Percentiles rank a stretch among this genome's conserved stretches.
These are phyloP conservation scores for Pseudozyma thailandica DNA, from an alignment of 1,284 basidiomycete genomes.

Conservation along the genomic window DNA sequence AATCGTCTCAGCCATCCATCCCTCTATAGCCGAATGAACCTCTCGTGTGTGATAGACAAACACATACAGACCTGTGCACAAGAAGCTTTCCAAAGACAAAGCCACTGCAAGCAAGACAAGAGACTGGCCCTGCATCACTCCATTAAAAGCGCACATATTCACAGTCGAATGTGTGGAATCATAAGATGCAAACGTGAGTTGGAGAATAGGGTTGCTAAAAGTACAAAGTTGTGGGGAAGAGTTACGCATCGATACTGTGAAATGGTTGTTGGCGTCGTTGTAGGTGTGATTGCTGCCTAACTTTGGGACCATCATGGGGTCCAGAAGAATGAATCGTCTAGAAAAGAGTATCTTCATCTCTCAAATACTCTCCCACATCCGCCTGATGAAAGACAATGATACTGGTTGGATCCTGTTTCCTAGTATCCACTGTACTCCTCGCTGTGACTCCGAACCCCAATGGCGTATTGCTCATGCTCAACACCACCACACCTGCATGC, in stretches of 20 bases:
- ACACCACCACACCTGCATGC: constrained; percentile 97
- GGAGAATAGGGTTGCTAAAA: constrained; percentile 16
- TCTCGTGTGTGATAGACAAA: too few relatives aligned
- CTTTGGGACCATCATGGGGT: not conserved
- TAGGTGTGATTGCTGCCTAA: too few relatives aligned
- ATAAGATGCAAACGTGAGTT: not conserved
- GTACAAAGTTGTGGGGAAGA: constrained; percentile 19
- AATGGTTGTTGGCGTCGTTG: too few relatives aligned
- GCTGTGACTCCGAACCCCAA: constrained; percentile 95
- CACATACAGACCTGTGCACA: too few relatives aligned
- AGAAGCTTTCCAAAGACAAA: too few relatives aligned
- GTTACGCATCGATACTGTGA: too few relatives aligned
- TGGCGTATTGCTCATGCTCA: constrained; percentile 88
- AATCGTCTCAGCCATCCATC: too few relatives aligned
- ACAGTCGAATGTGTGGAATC: too few relatives aligned
- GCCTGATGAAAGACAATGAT: constrained; percentile 99
- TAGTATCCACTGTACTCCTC: constrained; percentile 91
- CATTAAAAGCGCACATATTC: too few relatives aligned
- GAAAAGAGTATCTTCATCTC: constrained; percentile 65
- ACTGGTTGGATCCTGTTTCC: constrained; percentile 96
- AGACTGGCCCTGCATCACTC: too few relatives aligned
- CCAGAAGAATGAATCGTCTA: constrained; percentile 4
- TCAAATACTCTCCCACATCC: constrained; percentile 66
- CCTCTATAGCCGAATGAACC: too few relatives aligned
- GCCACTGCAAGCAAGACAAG: too few relatives aligned